These are phyloP conservation scores for Lecanoromycetidae sp. DNA, from an alignment of 2,329 filamentous ascomycete genomes.

Conservation along the genomic window DNA sequence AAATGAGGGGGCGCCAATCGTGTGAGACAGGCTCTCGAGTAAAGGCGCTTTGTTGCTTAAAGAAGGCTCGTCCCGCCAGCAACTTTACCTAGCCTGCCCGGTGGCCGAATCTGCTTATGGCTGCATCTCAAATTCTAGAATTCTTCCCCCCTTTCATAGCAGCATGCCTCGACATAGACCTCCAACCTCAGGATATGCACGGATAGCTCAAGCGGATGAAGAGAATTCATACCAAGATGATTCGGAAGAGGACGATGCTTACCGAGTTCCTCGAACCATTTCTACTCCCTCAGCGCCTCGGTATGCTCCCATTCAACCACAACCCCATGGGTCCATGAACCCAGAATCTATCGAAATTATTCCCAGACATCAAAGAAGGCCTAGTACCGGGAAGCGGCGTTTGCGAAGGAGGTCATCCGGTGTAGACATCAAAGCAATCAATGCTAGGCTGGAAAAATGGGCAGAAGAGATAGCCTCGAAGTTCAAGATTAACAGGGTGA, in stretches of 20 bases:
- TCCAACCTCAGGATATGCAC: slow-evolving; percentile 71
- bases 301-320: slow-evolving; percentile 54
- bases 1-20: too few relatives aligned
- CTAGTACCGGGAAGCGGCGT: slow-evolving; percentile 39
- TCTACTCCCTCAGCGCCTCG: slow-evolving; percentile 46
- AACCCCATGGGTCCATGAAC: slow-evolving; percentile 48
- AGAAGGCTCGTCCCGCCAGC: slow-evolving; percentile 4
- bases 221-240: slow-evolving; percentile 45
- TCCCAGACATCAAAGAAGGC: slow-evolving; percentile 32
- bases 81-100: neutral
- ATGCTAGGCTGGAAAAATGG: slow-evolving; percentile 88
- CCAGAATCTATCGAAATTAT: slow-evolving; percentile 32
- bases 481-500: slow-evolving; percentile 76
- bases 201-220: slow-evolving; percentile 69
- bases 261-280: slow-evolving; percentile 41
- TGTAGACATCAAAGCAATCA: slow-evolving; percentile 96
- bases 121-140: neutral
- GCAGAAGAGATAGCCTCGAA: slow-evolving; percentile 95
- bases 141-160: slow-evolving; percentile 1
- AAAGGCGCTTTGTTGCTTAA: neutral
- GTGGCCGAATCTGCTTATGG: neutral
- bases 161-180: slow-evolving; percentile 56
- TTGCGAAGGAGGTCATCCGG: slow-evolving; percentile 64
- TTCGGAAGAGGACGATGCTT: slow-evolving; percentile 53
- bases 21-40: too few relatives aligned